These are phyloP conservation scores for Biscogniauxia sp. DNA, from an alignment of 2,329 filamentous ascomycete genomes.

Conservation along the genomic window DNA sequence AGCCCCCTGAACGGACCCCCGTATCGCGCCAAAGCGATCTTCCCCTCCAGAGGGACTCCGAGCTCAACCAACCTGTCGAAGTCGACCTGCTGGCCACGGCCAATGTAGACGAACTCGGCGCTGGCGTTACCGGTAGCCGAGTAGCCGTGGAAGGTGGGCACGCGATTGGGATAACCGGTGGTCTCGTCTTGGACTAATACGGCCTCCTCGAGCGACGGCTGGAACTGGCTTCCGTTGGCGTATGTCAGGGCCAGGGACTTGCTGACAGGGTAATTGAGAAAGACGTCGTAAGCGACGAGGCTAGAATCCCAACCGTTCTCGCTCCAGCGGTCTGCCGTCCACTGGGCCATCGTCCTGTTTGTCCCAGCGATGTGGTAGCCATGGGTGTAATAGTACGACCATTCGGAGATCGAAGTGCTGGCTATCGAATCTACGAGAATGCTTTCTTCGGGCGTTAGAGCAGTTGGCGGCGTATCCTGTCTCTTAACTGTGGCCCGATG, in stretches of 20 bases:
- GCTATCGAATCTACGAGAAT: conserved; percentile 28
- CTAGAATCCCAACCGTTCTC: conserved; percentile 31
- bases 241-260: conserved; percentile 46
- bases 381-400: conserved; percentile 35
- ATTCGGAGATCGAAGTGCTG: conserved; percentile 29
- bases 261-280: conserved; percentile 50
- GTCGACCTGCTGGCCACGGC: conserved; percentile 72
- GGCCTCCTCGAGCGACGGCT: conserved; percentile 70
- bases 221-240: conserved; percentile 49
- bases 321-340: conserved; percentile 30
- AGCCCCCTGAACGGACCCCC: conserved; percentile 75
- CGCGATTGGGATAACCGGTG: conserved; percentile 62
- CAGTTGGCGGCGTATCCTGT: conserved; percentile 18
- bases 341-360: conserved; percentile 31
- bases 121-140: conserved; percentile 76
- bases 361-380: conserved; percentile 31
- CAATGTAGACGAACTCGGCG: conserved; percentile 72
- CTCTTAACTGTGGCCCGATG: conserved; percentile 15
- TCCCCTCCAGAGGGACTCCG: conserved; percentile 68
- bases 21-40: conserved; percentile 77
- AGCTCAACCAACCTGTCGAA: conserved; percentile 68
- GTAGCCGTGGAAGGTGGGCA: conserved; percentile 82
- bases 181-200: conserved; percentile 72
- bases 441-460: conserved; percentile 26
- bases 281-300: conserved; percentile 31